Evolutionary conservation across 768 basidiomycete species (phyloP), one percentile per base, ranked within the genome.

Genomic region (Glaciozyma antarctica): DNA sequence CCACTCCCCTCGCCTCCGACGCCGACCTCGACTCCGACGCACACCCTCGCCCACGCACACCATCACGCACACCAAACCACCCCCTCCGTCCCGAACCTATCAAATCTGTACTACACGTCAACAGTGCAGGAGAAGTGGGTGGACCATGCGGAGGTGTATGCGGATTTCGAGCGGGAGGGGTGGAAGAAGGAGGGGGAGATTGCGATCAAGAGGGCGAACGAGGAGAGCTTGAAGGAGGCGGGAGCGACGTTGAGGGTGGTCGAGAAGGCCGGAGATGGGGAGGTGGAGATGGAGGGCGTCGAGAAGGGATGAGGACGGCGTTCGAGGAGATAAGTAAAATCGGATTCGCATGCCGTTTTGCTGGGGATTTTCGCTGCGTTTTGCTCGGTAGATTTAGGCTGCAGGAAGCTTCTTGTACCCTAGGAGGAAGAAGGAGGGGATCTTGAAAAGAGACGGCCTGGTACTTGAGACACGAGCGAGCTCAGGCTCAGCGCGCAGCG

Each of bases 31-130:
- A 58, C 58, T 19, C 75, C 78, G 17, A 71, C 69, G n/a, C 74
- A 76, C 82, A 1, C 45, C 52, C 62, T 64, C 64, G 68, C 51
- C 13, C 66, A 65, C 67, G 62, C 70, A 48, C 62, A 60, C 21
- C 64, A 58, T 84, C 87, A 3, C 90, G 58, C 21, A 83, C 84
- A 69, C 78, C 83, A 48, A 26, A 28, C 48, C 17, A 26, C 30
- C 2, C 38, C 58, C 5, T 47, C 38, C 61, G 41, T 16, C 6
- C n/a, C 54, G 21, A 24, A 54, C 0, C 59, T 65, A 2, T 19
- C 19, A 15, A 43, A 59, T 13, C 56, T 57, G 15, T 56, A 64
- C 19, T 51, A 65, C 52, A 51, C 55, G 8, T 16, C 30, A 19
- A 65, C 58, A 22, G 48, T 68, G 13, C 63, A 67, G 49, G 70